Evolutionary conservation across 1,284 basidiomycete genomes (phyloP).

Genomic region (Fomitopsis schrenkii): DNA sequence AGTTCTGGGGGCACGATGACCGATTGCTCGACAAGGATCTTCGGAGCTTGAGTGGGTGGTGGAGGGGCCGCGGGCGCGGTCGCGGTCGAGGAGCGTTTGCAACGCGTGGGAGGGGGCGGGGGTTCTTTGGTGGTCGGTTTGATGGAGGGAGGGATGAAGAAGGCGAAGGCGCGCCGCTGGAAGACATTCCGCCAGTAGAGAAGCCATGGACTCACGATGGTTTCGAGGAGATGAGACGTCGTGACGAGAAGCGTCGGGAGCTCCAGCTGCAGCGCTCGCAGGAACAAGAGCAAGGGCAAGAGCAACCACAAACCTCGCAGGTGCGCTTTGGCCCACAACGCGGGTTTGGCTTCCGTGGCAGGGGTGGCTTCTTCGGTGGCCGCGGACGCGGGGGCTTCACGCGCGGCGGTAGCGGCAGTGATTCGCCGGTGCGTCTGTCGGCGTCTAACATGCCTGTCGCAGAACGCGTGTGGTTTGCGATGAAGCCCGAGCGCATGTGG

Average conservation of each 20-base stretch:
- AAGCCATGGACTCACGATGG: constrained; percentile 77
- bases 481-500: constrained; percentile 76
- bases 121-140: constrained; percentile 26
- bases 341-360: constrained; percentile 31
- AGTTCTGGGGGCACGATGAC: constrained; percentile 92
- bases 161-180: constrained; percentile 8
- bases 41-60: constrained; percentile 75
- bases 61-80: constrained; percentile 73
- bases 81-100: constrained; percentile 50
- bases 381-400: constrained; percentile 42
- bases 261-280: constrained; percentile 21
- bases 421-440: constrained; percentile 13
- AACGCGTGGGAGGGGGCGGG: constrained; percentile 50
- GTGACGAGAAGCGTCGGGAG: constrained; percentile 55
- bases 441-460: constrained; percentile 27
- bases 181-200: constrained; percentile 54
- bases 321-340: constrained; percentile 28
- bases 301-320: constrained; percentile 17
- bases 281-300: constrained; percentile 20
- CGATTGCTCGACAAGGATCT: constrained; percentile 73
- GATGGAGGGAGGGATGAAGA: constrained; percentile 15
- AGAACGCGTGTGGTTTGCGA: constrained; percentile 59
- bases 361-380: constrained; percentile 33
- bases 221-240: constrained; percentile 76
- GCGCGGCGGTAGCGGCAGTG: constrained; percentile 19